Evolutionary conservation across 306 rosid species (phyloP), one percentile per base, ranked within the genome.

Genomic region (Echinosophora koreensis): DNA sequence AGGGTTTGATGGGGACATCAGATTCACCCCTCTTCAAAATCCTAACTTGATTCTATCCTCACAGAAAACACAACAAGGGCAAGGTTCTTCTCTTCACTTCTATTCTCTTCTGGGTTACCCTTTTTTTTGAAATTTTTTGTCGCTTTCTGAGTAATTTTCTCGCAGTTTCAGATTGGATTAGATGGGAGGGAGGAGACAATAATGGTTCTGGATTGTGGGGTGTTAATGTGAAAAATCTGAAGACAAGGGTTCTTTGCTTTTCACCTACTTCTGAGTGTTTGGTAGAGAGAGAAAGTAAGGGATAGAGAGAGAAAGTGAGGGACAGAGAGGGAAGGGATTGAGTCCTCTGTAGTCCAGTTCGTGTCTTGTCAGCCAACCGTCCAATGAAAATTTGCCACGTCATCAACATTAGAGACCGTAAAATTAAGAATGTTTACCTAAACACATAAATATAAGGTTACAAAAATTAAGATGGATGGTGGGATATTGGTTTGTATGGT

Each of bases 251-350:
- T 80, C 81, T 60, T 84, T 81, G 87, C 92, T 84, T 93, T 89
- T 88, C 92, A 91, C 93, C 97, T 54, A 89, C 91, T 84, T 78
- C 85, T 83, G 66, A 6, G 67, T 42, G 79, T 74, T 69, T 74
- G 60, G 73, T 61, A 80, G 85, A 58, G 56, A 80, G 82, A 37
- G 68, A 71, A 30, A 30, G 32, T 30, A 2, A 30, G 69, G 71
- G 77, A 71, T 44, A 67, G 64, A 38, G 82, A 35, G 13, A 57
- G 18, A 65, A 2, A 11, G 75, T 74, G 22, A 22, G 69, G 76
- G 77, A 76, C 54, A 67, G 64, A 39, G 82, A 37, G 14, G 51
- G 18, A 71, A 2, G 8, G 75, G 78, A 81, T 66, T 41, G 76
- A 81, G 84, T 90, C 83, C 84, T 67, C 79, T 88, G 39, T 79